Conservation (phyloP, 345 rosid species). For the Rhodamnia rubescens region DNA sequence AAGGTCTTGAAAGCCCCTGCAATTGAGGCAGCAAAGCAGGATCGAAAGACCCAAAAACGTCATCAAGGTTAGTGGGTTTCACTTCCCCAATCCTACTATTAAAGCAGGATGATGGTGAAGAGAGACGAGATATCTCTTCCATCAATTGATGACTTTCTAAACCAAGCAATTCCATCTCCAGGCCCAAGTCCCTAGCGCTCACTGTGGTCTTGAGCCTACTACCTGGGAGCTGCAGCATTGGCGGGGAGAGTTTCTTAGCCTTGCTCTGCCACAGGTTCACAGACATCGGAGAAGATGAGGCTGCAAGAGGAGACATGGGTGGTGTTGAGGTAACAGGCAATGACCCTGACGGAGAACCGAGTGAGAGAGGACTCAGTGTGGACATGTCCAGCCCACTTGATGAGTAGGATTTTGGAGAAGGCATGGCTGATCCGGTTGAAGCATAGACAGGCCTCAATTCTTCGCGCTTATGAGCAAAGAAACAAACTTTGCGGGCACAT, state of each 20-base stretch:
- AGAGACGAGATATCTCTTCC: conserved; percentile 60
- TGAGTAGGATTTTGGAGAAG: conserved; percentile 65
- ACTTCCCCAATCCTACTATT: conserved; percentile 32
- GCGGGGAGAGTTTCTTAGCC: conserved; percentile 44
- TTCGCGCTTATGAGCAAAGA: conserved; percentile 86
- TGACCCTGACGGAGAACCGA: conserved; percentile 39
- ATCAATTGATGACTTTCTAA: conserved; percentile 33
- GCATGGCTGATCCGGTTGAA: conserved; percentile 93
- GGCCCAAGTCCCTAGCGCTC: conserved; percentile 66
- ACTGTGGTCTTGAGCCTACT: conserved; percentile 75
- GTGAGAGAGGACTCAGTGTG: conserved; percentile 40
- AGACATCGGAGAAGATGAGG: conserved; percentile 61
- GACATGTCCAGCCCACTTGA: conserved; percentile 50
- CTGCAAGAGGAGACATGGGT: conserved; percentile 65
- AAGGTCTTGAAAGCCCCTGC: conserved; percentile 25
- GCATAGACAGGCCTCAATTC: conserved; percentile 89
- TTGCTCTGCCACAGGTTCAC: conserved; percentile 80
- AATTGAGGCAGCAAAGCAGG: conserved; percentile 45
- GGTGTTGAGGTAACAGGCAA: conserved; percentile 51
- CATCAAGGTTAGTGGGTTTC: conserved; percentile 49
- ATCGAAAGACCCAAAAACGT: conserved; percentile 50
- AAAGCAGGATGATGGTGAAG: conserved; percentile 38
- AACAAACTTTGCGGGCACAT: conserved; percentile 84
- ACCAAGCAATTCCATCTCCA: conserved; percentile 61
- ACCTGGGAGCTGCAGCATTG: conserved; percentile 67